A percentile compares a stretch with the other conserved stretches of the same genome.
These are phyloP conservation scores for Leccinum brunneo-olivaceum DNA, from an alignment of 1,284 basidiomycete genomes.

Conservation along the genomic window DNA sequence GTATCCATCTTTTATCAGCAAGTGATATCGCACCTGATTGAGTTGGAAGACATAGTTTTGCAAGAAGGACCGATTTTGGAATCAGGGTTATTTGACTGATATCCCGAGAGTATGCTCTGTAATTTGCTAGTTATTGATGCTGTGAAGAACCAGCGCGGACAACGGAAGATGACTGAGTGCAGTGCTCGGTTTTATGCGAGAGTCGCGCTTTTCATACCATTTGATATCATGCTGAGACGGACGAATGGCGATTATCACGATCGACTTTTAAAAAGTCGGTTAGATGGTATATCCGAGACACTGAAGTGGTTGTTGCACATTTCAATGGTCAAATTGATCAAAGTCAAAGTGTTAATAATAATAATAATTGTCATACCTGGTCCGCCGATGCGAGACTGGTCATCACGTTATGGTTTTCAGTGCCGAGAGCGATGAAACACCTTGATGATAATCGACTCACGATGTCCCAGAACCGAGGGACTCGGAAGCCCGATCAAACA, in stretches of 20 bases:
- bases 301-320: too few species aligned
- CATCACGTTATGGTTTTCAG: background rate
- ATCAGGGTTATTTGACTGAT: slow-evolving; percentile 53
- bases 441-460: slow-evolving; percentile 7
- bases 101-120: slow-evolving; percentile 40
- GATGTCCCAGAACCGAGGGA: slow-evolving; percentile 12
- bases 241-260: background rate
- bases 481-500: slow-evolving; percentile 14
- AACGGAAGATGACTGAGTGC: slow-evolving; percentile 15
- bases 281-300: too few species aligned
- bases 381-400: background rate
- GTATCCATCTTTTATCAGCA: slow-evolving; percentile 60
- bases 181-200: slow-evolving; percentile 3
- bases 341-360: too few species aligned
- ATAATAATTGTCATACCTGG: background rate
- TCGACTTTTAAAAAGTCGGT: too few species aligned
- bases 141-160: slow-evolving; percentile 12
- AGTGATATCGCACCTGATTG: slow-evolving; percentile 48
- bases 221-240: slow-evolving; percentile 1
- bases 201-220: background rate
- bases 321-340: too few species aligned
- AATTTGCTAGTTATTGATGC: slow-evolving; percentile 3
- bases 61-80: slow-evolving; percentile 30
- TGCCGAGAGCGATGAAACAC: slow-evolving; percentile 8
- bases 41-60: slow-evolving; percentile 63